phyloP scores from a whole-genome alignment of 2,329 filamentous ascomycete genomes.

The Chrysosporium queenslandicum region DNA sequence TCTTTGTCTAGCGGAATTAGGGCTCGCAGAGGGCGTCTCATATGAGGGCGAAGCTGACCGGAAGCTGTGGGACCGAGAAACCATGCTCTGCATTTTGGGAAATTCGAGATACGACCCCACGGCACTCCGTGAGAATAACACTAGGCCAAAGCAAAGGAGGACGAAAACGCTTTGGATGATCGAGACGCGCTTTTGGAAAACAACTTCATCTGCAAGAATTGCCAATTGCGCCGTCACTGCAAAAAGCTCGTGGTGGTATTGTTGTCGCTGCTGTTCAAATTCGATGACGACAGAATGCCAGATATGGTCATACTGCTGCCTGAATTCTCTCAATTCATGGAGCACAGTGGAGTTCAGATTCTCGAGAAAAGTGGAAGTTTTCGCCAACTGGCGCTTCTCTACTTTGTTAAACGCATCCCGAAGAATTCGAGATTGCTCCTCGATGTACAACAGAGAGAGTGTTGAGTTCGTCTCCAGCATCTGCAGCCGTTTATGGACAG shows the following conservation, averaged over 20 bases:
- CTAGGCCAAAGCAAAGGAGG: conserved; percentile 73
- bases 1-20: conserved; percentile 24
- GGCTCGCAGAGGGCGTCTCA: conserved; percentile 31
- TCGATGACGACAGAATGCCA: conserved; percentile 94
- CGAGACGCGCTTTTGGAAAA: conserved; percentile 76
- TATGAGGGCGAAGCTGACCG: conserved; percentile 29
- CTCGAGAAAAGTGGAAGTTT: conserved; percentile 70
- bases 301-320: conserved; percentile 84
- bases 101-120: conserved; percentile 38
- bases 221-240: conserved; percentile 72
- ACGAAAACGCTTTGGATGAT: conserved; percentile 84
- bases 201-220: conserved; percentile 83
- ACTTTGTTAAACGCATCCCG: conserved; percentile 78
- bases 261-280: conserved; percentile 76
- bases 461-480: conserved; percentile 88
- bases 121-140: conserved; percentile 58
- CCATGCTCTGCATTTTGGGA: conserved; percentile 39
- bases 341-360: conserved; percentile 81
- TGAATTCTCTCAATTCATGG: conserved; percentile 64
- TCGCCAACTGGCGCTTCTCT: conserved; percentile 77
- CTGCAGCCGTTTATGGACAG: conserved; percentile 82
- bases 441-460: conserved; percentile 86
- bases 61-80: conserved; percentile 37
- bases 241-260: conserved; percentile 70
- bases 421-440: conserved; percentile 84